Evolutionary conservation across 371 early-diverging fungal species (phyloP).

Genomic region (Mucor velutinosus): DNA sequence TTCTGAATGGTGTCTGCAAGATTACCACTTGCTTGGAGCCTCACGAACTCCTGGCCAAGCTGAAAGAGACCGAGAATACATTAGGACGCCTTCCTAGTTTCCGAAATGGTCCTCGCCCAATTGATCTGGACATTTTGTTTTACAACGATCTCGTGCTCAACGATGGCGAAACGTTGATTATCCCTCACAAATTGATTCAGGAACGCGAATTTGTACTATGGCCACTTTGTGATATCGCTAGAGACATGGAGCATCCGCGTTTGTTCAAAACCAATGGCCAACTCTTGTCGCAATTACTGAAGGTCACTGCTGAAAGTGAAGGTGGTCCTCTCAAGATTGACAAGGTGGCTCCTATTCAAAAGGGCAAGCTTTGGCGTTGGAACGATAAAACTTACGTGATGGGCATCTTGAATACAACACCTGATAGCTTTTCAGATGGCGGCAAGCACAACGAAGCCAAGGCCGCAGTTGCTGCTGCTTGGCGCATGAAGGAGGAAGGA

Average conservation of each 20-base stretch:
- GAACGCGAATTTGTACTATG: conserved; percentile 95
- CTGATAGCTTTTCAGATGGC: conserved; percentile 97
- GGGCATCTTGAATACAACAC: conserved; percentile 97
- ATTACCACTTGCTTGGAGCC: conserved; percentile 82
- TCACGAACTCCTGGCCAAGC: conserved; percentile 65
- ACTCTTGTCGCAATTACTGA: conserved; percentile 76
- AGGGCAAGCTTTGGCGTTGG: conserved; percentile 61
- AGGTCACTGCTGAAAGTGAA: conserved; percentile 49
- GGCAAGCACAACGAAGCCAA: conserved; percentile 69
- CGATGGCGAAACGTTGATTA: conserved; percentile 65
- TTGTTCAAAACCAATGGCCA: conserved; percentile 80
- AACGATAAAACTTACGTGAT: conserved; percentile 77
- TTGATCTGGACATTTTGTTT: conserved; percentile 95
- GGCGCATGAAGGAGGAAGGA: conserved; percentile 75
- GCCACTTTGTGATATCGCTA: conserved; percentile 93
- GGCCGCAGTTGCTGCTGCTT: conserved; percentile 71
- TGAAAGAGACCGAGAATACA: conserved; percentile 83
- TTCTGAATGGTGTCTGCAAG: conserved; percentile 90
- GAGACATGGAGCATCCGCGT: conserved; percentile 87
- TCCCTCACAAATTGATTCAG: conserved; percentile 88
- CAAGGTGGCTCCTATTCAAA: conserved; percentile 69
- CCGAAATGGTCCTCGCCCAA: conserved; percentile 89
- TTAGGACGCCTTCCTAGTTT: conserved; percentile 76
- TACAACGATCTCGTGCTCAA: conserved; percentile 81
- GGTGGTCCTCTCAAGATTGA: conserved; percentile 57